phyloP scores from a whole-genome alignment of 768 basidiomycete genomes.

The Lactifluus piperatus region DNA sequence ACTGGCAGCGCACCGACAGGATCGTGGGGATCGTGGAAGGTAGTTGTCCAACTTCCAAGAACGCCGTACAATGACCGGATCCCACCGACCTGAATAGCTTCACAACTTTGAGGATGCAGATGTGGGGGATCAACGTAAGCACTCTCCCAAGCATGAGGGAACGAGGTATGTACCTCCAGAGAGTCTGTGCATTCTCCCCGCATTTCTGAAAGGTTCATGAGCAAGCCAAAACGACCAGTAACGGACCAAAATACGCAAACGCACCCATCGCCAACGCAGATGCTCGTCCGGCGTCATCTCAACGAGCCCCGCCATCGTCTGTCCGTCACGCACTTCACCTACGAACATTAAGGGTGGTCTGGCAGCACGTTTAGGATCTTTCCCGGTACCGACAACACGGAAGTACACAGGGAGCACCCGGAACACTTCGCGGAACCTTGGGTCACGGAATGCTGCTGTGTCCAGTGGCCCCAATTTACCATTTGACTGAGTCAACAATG shows the following conservation, averaged over 20 bases:
- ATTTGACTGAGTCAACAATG: conserved; percentile 21
- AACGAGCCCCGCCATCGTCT: conserved; percentile 44
- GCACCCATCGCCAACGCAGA: conserved; percentile 56
- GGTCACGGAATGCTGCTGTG: conserved; percentile 40
- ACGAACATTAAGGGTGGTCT: conserved; percentile 46
- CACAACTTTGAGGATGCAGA: conserved; percentile 34
- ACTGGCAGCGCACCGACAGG: conserved; percentile 35
- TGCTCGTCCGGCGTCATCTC: conserved; percentile 49
- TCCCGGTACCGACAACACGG: conserved; percentile 32
- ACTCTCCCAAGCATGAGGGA: background rate
- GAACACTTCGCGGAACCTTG: conserved; percentile 44
- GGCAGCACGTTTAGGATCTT: conserved; percentile 40
- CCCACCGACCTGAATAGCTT: conserved; percentile 53
- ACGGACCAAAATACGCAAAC: conserved; percentile 21
- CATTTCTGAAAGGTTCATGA: conserved; percentile 3
- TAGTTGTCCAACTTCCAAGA: conserved; percentile 45
- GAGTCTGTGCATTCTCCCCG: conserved; percentile 21
- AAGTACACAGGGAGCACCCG: conserved; percentile 42
- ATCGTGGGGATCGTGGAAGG: conserved; percentile 38
- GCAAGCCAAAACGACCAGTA: background rate
- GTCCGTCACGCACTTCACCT: conserved; percentile 41
- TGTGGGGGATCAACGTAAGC: background rate
- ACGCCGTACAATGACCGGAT: conserved; percentile 51
- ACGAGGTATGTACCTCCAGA: conserved; percentile 23
- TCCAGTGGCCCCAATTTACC: conserved; percentile 31